Conservation (phyloP, 352 stramenopile genomes). For the Pythium insidiosum region DNA sequence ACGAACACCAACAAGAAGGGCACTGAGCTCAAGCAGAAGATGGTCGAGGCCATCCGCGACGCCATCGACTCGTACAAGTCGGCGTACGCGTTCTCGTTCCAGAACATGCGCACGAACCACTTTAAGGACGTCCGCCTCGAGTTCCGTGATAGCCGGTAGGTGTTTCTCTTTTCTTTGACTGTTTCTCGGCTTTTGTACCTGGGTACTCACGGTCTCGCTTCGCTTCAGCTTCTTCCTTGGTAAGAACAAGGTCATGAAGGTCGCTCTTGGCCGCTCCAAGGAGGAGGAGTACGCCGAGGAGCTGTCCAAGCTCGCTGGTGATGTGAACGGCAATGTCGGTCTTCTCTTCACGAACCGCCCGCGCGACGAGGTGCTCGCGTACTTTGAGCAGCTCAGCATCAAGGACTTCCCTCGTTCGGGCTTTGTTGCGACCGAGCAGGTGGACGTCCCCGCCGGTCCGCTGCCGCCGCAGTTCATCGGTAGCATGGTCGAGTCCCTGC, state of each 20-base stretch:
- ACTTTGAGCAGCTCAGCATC: conserved; percentile 89
- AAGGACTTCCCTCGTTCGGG: conserved; percentile 93
- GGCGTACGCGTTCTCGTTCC: conserved; percentile 95
- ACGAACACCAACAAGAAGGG: conserved; percentile 97
- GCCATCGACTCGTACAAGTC: conserved; percentile 90
- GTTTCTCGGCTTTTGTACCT: too few relatives aligned
- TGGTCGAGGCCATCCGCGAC: conserved; percentile 92
- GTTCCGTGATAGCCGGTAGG: conserved; percentile 89
- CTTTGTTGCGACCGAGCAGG: conserved; percentile 85
- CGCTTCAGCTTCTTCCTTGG: conserved; percentile 95
- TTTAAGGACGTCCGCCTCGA: conserved; percentile 98
- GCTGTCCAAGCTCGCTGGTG: conserved; percentile 86
- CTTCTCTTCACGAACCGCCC: conserved; percentile 93
- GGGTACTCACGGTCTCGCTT: too few relatives aligned
- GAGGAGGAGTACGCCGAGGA: conserved; percentile 97
- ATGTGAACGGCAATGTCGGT: conserved; percentile 91
- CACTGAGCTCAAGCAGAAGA: conserved; percentile 92
- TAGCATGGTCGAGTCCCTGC: conserved; percentile 95
- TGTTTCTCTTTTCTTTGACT: conserved; percentile 2
- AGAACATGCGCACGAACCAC: conserved; percentile 98
- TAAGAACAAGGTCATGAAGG: conserved; percentile 99
- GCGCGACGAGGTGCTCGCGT: conserved; percentile 83
- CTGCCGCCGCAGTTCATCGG: conserved; percentile 92
- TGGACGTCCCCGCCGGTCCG: conserved; percentile 85
- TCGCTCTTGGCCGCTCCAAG: conserved; percentile 90